Conservation (phyloP, 768 basidiomycete genomes). For the Lentinula guzmanii region DNA sequence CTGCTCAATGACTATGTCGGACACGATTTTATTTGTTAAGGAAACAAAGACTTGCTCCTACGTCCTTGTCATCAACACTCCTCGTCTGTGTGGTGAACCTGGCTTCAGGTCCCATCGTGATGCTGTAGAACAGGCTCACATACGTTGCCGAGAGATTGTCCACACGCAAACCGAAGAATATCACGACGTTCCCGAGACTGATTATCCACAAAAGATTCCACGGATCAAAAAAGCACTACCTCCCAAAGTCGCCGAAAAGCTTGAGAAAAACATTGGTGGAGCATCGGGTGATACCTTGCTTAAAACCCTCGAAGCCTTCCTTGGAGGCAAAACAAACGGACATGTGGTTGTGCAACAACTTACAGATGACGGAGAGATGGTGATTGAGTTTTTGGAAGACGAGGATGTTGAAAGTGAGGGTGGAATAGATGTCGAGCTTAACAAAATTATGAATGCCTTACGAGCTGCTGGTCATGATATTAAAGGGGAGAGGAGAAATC, state of each 20-base stretch:
- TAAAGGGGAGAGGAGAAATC: background rate
- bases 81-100: slow-evolving; percentile 88
- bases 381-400: slow-evolving; percentile 42
- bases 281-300: slow-evolving; percentile 20
- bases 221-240: slow-evolving; percentile 44
- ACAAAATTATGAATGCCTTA: slow-evolving; percentile 43
- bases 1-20: slow-evolving; percentile 91
- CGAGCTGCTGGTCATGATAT: slow-evolving; percentile 36
- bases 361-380: slow-evolving; percentile 32
- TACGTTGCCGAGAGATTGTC: slow-evolving; percentile 79
- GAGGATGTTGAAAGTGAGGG: slow-evolving; percentile 14
- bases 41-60: slow-evolving; percentile 94
- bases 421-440: slow-evolving; percentile 30
- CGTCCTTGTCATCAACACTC: slow-evolving; percentile 90
- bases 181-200: slow-evolving; percentile 37
- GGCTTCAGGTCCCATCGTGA: slow-evolving; percentile 81
- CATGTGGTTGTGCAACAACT: slow-evolving; percentile 34
- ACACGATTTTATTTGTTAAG: slow-evolving; percentile 86
- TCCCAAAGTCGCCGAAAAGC: slow-evolving; percentile 12
- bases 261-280: slow-evolving; percentile 14
- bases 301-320: slow-evolving; percentile 21
- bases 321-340: slow-evolving; percentile 13
- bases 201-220: slow-evolving; percentile 51
- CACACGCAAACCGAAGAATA: slow-evolving; percentile 24
- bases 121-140: slow-evolving; percentile 56